A percentile compares a stretch with the other conserved stretches of the same genome.
These are phyloP conservation scores for Stagonosporopsis chrysanthemi DNA, from an alignment of 2,329 filamentous ascomycete genomes.

Conservation along the genomic window DNA sequence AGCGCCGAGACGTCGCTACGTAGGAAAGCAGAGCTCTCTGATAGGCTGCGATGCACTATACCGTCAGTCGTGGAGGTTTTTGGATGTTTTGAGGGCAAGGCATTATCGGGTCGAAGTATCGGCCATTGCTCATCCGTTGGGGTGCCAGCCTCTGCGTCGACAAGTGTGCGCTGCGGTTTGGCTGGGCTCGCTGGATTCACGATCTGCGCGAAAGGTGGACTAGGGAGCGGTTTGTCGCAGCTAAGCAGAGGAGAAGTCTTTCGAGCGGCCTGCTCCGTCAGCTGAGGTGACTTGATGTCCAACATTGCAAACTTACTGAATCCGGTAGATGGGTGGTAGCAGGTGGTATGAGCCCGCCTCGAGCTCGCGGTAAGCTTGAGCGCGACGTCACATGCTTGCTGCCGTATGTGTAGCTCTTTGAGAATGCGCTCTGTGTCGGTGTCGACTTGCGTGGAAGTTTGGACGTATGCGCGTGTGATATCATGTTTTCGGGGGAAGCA, in stretches of 20 bases:
- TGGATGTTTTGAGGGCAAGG: conserved; percentile 2
- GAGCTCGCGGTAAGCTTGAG: conserved; percentile 6
- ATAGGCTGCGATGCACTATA: conserved; percentile 10
- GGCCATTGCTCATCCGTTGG: conserved; percentile 40
- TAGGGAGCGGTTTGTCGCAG: conserved; percentile 51
- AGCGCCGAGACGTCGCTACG: not conserved
- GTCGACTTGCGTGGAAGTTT: conserved; percentile 41
- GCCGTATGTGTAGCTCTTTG: conserved; percentile 1
- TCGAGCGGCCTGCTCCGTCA: conserved; percentile 15
- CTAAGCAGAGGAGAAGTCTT: conserved; percentile 9
- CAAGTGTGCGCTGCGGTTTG: conserved; percentile 48
- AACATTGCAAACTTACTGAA: not conserved
- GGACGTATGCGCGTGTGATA: conserved; percentile 25
- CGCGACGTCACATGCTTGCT: conserved; percentile 1
- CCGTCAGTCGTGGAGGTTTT: not conserved
- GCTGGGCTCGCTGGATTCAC: conserved; percentile 41
- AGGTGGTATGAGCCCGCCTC: not conserved
- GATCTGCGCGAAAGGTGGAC: conserved; percentile 47
- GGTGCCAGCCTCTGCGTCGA: conserved; percentile 50
- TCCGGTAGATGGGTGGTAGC: not conserved
- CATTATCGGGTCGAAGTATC: conserved; percentile 35
- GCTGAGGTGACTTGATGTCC: not conserved
- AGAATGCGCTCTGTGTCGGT: conserved; percentile 12
- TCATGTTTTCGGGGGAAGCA: not conserved
- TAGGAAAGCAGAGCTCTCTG: conserved; percentile 3